phyloP scores from a whole-genome alignment of 805 yeast species.

The Cyberlindnera mrakii region DNA sequence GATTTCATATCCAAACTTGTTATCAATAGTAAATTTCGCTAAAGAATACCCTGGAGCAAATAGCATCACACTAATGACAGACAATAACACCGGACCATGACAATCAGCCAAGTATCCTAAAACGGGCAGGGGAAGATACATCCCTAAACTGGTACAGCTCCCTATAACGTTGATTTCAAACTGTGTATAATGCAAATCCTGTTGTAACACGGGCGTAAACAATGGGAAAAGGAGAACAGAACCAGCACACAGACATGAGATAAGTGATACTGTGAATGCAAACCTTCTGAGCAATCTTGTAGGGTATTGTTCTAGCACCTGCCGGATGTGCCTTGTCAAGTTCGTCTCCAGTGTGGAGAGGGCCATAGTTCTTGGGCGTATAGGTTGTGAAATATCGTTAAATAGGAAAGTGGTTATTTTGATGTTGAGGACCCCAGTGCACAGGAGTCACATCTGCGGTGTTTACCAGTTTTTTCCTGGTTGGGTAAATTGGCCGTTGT shows the following conservation, averaged over 20 bases:
- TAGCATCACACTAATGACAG: slow-evolving; percentile 51
- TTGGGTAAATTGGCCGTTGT: background rate
- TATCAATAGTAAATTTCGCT: slow-evolving; percentile 33
- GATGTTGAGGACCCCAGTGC: no score
- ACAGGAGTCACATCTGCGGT: no score
- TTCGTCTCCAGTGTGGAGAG: slow-evolving; percentile 30
- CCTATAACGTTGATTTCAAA: slow-evolving; percentile 69
- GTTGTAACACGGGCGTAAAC: slow-evolving; percentile 64
- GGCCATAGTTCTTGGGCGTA: slow-evolving; percentile 12
- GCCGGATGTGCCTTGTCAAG: slow-evolving; percentile 40
- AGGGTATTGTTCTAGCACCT: slow-evolving; percentile 36
- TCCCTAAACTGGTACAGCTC: slow-evolving; percentile 68
- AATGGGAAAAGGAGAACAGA: slow-evolving; percentile 78
- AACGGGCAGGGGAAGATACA: slow-evolving; percentile 78
- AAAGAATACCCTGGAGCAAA: slow-evolving; percentile 65
- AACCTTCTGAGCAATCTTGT: slow-evolving; percentile 33
- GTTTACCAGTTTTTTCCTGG: no score
- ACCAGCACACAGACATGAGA: slow-evolving; percentile 72
- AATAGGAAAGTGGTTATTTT: no score
- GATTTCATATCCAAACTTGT: slow-evolving; percentile 24
- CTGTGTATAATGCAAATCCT: slow-evolving; percentile 54
- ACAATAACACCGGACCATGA: slow-evolving; percentile 75
- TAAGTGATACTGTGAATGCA: slow-evolving; percentile 52
- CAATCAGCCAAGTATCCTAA: slow-evolving; percentile 78
- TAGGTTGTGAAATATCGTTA: no score